phyloP scores from a whole-genome alignment of 768 basidiomycete species.

The Leccinum boreale region DNA sequence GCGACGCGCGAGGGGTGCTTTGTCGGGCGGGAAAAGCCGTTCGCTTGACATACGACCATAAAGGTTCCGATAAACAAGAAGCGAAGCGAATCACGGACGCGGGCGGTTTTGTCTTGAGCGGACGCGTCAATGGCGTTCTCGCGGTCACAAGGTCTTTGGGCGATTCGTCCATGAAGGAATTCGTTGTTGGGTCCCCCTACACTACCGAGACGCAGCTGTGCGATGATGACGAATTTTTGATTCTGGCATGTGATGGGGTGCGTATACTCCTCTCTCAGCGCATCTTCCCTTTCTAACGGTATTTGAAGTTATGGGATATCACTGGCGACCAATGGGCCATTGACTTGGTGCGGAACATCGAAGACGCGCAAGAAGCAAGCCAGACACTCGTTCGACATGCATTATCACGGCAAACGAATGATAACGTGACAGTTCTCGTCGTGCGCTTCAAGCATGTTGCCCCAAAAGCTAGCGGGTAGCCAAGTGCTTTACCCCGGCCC shows the following conservation, averaged over 20 bases:
- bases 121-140: conserved; percentile 95
- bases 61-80: conserved; percentile 95
- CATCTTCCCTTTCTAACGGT: conserved; percentile 4
- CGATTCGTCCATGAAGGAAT: conserved; percentile 99
- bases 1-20: conserved; percentile 92
- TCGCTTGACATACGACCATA: conserved; percentile 96
- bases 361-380: conserved; percentile 83
- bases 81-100: conserved; percentile 97
- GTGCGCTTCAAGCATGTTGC: conserved; percentile 63
- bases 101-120: conserved; percentile 98
- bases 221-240: conserved; percentile 89
- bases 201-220: conserved; percentile 96
- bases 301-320: conserved; percentile 89
- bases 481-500: background rate
- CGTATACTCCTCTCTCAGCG: conserved; percentile 34
- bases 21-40: conserved; percentile 89
- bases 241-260: conserved; percentile 97
- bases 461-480: conserved; percentile 12
- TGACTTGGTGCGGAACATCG: conserved; percentile 69
- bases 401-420: conserved; percentile 82
- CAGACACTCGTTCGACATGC: conserved; percentile 80
- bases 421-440: conserved; percentile 92
- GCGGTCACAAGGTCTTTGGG: conserved; percentile 95
- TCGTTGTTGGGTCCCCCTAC: conserved; percentile 96
- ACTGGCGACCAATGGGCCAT: conserved; percentile 87